phyloP scores from a whole-genome alignment of 345 rosid species.

The Clarkia xantiana region DNA sequence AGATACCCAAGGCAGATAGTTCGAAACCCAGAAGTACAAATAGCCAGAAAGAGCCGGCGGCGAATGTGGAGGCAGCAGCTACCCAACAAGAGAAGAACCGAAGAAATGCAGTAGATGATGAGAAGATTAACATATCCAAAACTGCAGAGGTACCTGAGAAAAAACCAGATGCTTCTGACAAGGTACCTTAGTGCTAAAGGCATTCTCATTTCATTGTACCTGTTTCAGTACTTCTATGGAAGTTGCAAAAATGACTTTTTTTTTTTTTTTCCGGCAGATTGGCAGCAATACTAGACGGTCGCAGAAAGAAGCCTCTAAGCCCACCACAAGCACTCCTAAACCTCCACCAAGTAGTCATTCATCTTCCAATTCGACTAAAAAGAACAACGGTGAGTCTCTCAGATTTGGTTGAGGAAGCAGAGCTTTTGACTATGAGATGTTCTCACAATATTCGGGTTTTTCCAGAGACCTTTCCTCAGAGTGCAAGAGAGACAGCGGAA shows the following conservation, averaged over 20 bases:
- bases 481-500: slow-evolving; percentile 15
- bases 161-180: neutral
- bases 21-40: too few species aligned
- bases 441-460: slow-evolving; percentile 8
- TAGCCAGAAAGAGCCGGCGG: too few species aligned
- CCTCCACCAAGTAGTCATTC: slow-evolving; percentile 12
- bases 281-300: slow-evolving; percentile 14
- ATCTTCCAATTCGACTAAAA: slow-evolving; percentile 10
- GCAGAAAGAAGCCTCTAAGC: slow-evolving; percentile 12
- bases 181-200: neutral
- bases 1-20: slow-evolving; percentile 5
- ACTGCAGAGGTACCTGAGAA: slow-evolving; percentile 10
- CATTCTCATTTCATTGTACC: too few species aligned
- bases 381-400: slow-evolving; percentile 32
- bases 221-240: too few species aligned
- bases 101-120: slow-evolving; percentile 11
- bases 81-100: neutral
- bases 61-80: too few species aligned
- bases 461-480: slow-evolving; percentile 23
- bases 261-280: slow-evolving; percentile 25
- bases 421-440: neutral
- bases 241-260: neutral
- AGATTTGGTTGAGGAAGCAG: neutral
- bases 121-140: slow-evolving; percentile 11
- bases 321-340: slow-evolving; percentile 8